phyloP scores from a whole-genome alignment of 2,329 filamentous ascomycete species.

The Aspergillus ruber region DNA sequence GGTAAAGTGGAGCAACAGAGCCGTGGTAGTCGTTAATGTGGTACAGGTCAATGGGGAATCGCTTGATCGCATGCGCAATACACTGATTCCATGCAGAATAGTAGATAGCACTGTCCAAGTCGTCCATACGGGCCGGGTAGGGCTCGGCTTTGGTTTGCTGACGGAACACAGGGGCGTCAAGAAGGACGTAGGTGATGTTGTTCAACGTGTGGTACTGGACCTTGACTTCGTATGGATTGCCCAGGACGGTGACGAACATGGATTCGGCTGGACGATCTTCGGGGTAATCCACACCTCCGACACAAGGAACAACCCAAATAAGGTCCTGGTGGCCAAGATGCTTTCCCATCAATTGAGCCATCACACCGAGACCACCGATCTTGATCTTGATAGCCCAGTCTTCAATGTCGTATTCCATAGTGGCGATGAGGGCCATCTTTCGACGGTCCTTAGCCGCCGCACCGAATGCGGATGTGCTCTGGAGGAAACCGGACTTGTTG shows the following conservation, averaged over 20 bases:
- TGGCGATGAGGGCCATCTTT: slow-evolving; percentile 60
- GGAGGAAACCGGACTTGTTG: slow-evolving; percentile 31
- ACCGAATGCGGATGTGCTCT: slow-evolving; percentile 29
- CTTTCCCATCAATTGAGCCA: slow-evolving; percentile 64
- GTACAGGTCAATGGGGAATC: slow-evolving; percentile 59
- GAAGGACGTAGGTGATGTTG: slow-evolving; percentile 63
- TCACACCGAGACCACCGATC: slow-evolving; percentile 63
- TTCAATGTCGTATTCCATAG: slow-evolving; percentile 67
- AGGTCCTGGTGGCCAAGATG: slow-evolving; percentile 59
- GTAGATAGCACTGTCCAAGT: slow-evolving; percentile 61
- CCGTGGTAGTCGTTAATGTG: slow-evolving; percentile 63
- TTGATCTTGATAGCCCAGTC: slow-evolving; percentile 67
- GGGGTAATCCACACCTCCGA: slow-evolving; percentile 60
- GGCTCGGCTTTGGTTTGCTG: slow-evolving; percentile 57
- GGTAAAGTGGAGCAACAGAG: slow-evolving; percentile 57
- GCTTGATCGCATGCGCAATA: slow-evolving; percentile 56
- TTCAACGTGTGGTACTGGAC: slow-evolving; percentile 58
- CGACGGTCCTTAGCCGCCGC: slow-evolving; percentile 25
- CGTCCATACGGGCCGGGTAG: slow-evolving; percentile 63
- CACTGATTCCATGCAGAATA: slow-evolving; percentile 67
- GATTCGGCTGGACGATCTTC: slow-evolving; percentile 53
- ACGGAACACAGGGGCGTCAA: slow-evolving; percentile 62
- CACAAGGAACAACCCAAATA: slow-evolving; percentile 59
- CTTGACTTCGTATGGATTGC: slow-evolving; percentile 54
- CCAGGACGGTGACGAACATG: slow-evolving; percentile 58